Base-by-base conservation (phyloP, 441 rosid genomes). In the Raphanus hybrid region DNA sequence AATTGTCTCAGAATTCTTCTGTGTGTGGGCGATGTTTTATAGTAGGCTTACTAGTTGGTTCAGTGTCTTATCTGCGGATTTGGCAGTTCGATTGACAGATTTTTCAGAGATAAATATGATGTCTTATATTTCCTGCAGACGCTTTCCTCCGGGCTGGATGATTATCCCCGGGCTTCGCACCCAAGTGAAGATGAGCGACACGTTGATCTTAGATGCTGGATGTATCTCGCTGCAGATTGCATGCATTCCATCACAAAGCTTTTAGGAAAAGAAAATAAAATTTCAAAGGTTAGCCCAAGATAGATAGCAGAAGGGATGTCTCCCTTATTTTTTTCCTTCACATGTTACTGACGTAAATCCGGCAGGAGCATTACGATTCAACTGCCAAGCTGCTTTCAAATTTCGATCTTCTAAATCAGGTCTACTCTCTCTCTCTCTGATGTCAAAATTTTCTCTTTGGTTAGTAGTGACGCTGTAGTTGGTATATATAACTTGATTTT, bases 151-250 rank as follows among this genome's bases (percentile, higher is more conserved):
- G 99, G 99, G 75, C 84, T 97, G 65, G 99, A 97, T 82, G 98
- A 97, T 86, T 94, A 92, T 83, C 99, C 99, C 0, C 97, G 97
- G 64, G 98, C 99, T 75, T 97, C 98, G 45, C 99, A 94, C 81
- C 98, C 99, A 52, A 90, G 80, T 82, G 94, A 82, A 63, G 96
- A 94, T 70, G 99, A 97, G 82, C 94, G 91, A 14, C 99, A 97
- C 78, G 73, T 97, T 83, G 99, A 97, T 88, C 98, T 97, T 74
- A 91, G 99, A 85, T 92, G 98, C 82, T 97, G 99, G 99, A 94
- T 97, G 95, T 92, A 89, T 83, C 98, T 97, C 35, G 99, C 98
- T 45, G 98, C 98, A 71, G 96, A 92, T 69, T 97, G 97, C 84
- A 86, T 97, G 97, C 84, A 85, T 81, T 90, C 95, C 68, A 89